Base-by-base conservation (phyloP, 805 yeast species). In the Metschnikowia lachancei region DNA sequence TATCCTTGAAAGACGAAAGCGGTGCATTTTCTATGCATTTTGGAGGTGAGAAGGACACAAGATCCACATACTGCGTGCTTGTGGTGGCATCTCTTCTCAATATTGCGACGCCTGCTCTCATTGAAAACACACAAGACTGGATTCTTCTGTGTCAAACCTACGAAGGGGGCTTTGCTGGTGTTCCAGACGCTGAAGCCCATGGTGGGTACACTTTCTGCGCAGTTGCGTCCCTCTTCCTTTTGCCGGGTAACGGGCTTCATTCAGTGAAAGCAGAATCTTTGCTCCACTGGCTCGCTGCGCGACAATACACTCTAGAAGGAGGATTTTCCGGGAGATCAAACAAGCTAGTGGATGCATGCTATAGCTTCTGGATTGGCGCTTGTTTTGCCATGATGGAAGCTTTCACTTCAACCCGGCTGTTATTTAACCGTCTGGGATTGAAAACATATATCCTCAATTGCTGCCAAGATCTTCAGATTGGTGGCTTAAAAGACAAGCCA, bases 191-290 rank as follows among this genome's bases (percentile, higher is more conserved):
- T 4, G 99, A 94, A 64, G 97, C 98, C 0, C 99, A 94, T 62
- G 99, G 97, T 2, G 99, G 99, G 0, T 95, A 94, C 62, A 81
- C 98, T 0, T 94, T 80, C 63, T 94, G 99, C 69, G 95, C 92
- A 0, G 70, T 87, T 18, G 71, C 73, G 4, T 36, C 95, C 85
- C 37, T 77, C 81, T 41, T 67, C 80, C 47, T 76, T 74, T 50
- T 72, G 74, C 20, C 59, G 81, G 24, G 29, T 11, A 39, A 37
- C 9, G 50, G 76, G 7, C 43, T 46, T 5, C 63, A 67, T 41
- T 52, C 64, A 17, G 63, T 79, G 1, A 68, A 87, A 57, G 47
- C 86, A 2, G 80, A 72, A 0, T 54, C 50, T 1, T 66, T 90
- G 18, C 51, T 80, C 2, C 61, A 73, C 43, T 94, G 99, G 99